phyloP scores from a whole-genome alignment of 1,284 basidiomycete genomes.

The Ceratobasidium sp. region DNA sequence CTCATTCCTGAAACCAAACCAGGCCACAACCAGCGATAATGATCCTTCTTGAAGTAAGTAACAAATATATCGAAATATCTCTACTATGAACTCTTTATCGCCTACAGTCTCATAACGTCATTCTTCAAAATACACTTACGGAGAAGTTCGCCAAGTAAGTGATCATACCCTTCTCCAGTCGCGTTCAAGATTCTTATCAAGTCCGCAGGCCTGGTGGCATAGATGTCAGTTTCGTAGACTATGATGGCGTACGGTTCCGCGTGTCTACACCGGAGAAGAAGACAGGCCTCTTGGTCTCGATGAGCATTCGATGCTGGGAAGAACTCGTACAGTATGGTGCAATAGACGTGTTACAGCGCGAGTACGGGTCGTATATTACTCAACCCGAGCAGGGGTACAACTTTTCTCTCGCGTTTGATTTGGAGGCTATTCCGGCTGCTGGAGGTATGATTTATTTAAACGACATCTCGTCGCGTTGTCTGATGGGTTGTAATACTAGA shows the following conservation, averaged over 20 bases:
- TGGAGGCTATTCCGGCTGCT: slow-evolving; percentile 84
- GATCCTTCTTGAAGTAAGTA: slow-evolving; percentile 77
- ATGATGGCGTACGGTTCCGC: slow-evolving; percentile 96
- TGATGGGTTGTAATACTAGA: slow-evolving; percentile 65
- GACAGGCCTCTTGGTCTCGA: slow-evolving; percentile 84
- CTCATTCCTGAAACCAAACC: slow-evolving; percentile 3
- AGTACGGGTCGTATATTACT: slow-evolving; percentile 83
- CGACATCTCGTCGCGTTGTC: slow-evolving; percentile 6
- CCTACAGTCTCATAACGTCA: slow-evolving; percentile 85
- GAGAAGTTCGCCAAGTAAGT: slow-evolving; percentile 90
- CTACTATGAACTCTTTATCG: slow-evolving; percentile 40
- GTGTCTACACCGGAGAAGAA: slow-evolving; percentile 89
- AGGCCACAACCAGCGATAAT: slow-evolving; percentile 57
- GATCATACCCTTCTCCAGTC: slow-evolving; percentile 32
- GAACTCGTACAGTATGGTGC: slow-evolving; percentile 93
- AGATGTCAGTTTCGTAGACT: slow-evolving; percentile 97
- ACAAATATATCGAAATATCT: slow-evolving; percentile 7
- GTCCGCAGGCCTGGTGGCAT: slow-evolving; percentile 81
- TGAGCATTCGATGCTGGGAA: slow-evolving; percentile 97
- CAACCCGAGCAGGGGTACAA: slow-evolving; percentile 88
- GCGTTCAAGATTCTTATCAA: slow-evolving; percentile 41
- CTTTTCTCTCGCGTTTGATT: slow-evolving; percentile 88
- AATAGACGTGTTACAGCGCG: slow-evolving; percentile 80
- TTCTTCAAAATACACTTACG: slow-evolving; percentile 91
- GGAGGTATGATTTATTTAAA: slow-evolving; percentile 70